phyloP scores from a whole-genome alignment of 345 rosid genomes.

The Linum usitatissimum region DNA sequence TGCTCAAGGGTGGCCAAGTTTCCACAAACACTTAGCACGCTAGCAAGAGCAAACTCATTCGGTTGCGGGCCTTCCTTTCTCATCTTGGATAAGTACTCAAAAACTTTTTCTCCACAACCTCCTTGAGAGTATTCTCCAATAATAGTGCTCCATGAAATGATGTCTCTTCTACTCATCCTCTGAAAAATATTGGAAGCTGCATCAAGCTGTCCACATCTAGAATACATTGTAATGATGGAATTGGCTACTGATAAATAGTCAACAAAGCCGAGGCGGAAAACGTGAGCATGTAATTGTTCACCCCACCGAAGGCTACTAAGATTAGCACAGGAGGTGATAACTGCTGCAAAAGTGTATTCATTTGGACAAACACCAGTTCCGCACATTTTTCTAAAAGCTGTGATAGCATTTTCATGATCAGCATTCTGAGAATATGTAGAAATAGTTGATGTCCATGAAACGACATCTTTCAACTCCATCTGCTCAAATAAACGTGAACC shows the following conservation, averaged over 20 bases:
- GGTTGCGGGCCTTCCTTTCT: constrained; percentile 65
- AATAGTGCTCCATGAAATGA: constrained; percentile 81
- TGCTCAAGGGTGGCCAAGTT: constrained; percentile 63
- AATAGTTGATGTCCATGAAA: constrained; percentile 74
- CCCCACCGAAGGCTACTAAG: constrained; percentile 63
- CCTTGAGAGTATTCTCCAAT: constrained; percentile 62
- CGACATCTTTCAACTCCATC: constrained; percentile 50
- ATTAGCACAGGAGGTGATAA: constrained; percentile 52
- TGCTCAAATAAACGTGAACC: constrained; percentile 49
- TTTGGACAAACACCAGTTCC: constrained; percentile 47
- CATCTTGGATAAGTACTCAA: constrained; percentile 62
- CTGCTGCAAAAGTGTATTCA: constrained; percentile 58
- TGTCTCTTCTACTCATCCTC: constrained; percentile 46
- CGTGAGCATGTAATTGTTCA: constrained; percentile 67
- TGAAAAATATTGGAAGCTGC: constrained; percentile 48
- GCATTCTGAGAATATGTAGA: constrained; percentile 45
- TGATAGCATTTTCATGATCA: constrained; percentile 45
- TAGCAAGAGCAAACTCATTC: constrained; percentile 62
- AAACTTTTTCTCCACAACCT: constrained; percentile 59
- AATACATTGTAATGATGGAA: constrained; percentile 64
- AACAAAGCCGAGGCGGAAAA: constrained; percentile 37
- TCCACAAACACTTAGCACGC: constrained; percentile 73
- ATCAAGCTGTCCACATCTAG: constrained; percentile 46
- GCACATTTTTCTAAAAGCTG: constrained; percentile 46
- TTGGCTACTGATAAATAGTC: constrained; percentile 52